Base-by-base conservation (phyloP, 1,139 yeast genomes). In the Protomyces inouyei region DNA sequence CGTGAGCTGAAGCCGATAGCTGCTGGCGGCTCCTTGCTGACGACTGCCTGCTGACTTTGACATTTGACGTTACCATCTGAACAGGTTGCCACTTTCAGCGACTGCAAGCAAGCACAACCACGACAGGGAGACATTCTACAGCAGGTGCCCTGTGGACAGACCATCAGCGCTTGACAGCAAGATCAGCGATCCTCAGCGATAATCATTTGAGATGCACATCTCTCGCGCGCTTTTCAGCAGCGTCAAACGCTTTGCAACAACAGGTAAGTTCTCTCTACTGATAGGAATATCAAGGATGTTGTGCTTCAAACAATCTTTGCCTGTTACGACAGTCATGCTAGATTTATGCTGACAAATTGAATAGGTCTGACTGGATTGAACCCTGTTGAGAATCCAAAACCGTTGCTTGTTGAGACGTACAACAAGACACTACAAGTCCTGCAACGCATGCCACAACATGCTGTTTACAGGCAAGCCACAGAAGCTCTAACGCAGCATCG, bases 341-440 rank as follows among this genome's bases (percentile, higher is more conserved):
- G 32, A 28, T 4, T 6, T 1, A 6, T 6, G 14, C 43, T 37
- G 14, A 37, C 43, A 32, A 2, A 1, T 88, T 95, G 32, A 28
- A 5, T 28, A 46, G 96, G 96, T 70, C 73, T 89, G 68, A 82
- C 96, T 6, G 95, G 95, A 0, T 75, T 89, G 68, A 81, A 79
- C 73, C 87, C 86, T 73, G 95, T 88, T 74, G 95, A 96, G 65
- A 82, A 86, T 74, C 96, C 96, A 66, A 83, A 90, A 75, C 93
- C 95, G 2, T 88, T 92, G 2, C 80, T 89, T 71, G 78, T 85
- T 66, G 82, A 87, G 61, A 79, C 88, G 57, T 89, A 89, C 77
- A 82, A 82, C 69, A 83, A 86, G 66, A 89, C 96, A 1, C 78
- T 89, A 71, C 76, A 78, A 54, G 80, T 83, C 57, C 79, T 89